Percentiles rank a stretch among this genome's conserved stretches.
phyloP scores from a whole-genome alignment of 2,329 filamentous ascomycete species.

The Triangularia setosa region DNA sequence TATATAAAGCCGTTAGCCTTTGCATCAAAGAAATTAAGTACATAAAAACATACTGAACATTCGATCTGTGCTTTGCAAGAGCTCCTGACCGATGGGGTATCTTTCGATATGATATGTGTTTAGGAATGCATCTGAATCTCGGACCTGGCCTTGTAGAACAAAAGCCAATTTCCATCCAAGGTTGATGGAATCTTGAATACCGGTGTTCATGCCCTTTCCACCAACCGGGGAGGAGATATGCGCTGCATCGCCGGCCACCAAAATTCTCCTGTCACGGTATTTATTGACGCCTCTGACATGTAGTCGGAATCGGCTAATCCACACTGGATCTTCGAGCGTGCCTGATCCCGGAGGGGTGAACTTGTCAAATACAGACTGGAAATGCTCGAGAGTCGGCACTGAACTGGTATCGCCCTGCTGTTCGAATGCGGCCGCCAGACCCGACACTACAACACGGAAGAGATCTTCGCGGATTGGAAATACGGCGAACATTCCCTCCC shows the following conservation, averaged over 20 bases:
- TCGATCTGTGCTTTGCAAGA: constrained; percentile 41
- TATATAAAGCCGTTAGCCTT: background rate
- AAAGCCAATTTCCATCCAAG: constrained; percentile 52
- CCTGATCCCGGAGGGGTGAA: constrained; percentile 29
- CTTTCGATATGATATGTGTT: constrained; percentile 29
- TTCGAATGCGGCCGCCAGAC: constrained; percentile 8
- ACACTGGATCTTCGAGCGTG: constrained; percentile 31
- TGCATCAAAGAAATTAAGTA: background rate
- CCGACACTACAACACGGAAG: constrained; percentile 29
- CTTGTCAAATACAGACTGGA: constrained; percentile 30
- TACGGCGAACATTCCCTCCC: constrained; percentile 34
- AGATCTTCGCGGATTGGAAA: constrained; percentile 31
- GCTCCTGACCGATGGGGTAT: constrained; percentile 39
- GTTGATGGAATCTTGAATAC: constrained; percentile 51
- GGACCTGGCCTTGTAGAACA: constrained; percentile 32
- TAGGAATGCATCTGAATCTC: constrained; percentile 36
- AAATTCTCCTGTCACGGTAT: constrained; percentile 45
- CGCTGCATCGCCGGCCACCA: constrained; percentile 55
- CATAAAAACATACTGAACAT: constrained; percentile 31
- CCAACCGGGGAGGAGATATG: constrained; percentile 54
- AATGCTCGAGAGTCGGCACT: constrained; percentile 31
- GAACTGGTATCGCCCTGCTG: constrained; percentile 5
- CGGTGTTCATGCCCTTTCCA: constrained; percentile 56
- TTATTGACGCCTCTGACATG: constrained; percentile 39
- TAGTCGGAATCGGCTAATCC: constrained; percentile 44